Percentiles rank a stretch among this genome's conserved stretches.
Conservation (phyloP, 306 rosid genomes). For the Myrica gale region DNA sequence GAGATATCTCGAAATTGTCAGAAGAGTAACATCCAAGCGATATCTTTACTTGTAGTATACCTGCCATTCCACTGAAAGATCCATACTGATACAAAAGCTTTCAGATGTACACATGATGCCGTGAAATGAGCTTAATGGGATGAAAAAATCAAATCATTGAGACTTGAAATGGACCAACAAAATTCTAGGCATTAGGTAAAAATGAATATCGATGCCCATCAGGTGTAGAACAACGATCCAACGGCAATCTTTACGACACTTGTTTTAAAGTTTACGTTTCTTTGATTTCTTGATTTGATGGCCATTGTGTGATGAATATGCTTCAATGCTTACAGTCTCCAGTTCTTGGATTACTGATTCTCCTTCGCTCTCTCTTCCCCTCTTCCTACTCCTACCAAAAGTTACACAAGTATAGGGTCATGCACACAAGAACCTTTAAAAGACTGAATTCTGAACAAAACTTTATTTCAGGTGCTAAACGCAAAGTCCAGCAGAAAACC, state of each 20-base stretch:
- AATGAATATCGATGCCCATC: too few species aligned
- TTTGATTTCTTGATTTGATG: constrained; percentile 36
- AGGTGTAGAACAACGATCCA: too few species aligned
- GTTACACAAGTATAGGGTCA: background rate
- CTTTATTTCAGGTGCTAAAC: background rate
- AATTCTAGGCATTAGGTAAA: too few species aligned
- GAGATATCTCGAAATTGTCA: too few species aligned
- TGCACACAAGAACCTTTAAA: background rate
- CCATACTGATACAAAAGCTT: too few species aligned
- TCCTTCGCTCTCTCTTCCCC: constrained; percentile 42
- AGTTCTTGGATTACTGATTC: constrained; percentile 28
- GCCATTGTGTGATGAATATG: constrained; percentile 24
- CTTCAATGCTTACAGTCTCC: constrained; percentile 7
- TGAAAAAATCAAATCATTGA: too few species aligned
- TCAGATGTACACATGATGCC: too few species aligned
- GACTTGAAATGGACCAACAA: too few species aligned
- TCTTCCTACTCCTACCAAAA: constrained; percentile 43
- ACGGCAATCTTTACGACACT: constrained; percentile 30
- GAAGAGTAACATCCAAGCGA: too few species aligned
- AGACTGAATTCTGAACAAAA: background rate
- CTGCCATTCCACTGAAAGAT: too few species aligned
- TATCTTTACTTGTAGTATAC: too few species aligned
- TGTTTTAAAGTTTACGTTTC: constrained; percentile 34
- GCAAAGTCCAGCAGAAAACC: constrained; percentile 37
- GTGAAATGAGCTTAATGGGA: too few species aligned